phyloP scores from a whole-genome alignment of 208 protist genomes.

The Crithidia brevicula region DNA sequence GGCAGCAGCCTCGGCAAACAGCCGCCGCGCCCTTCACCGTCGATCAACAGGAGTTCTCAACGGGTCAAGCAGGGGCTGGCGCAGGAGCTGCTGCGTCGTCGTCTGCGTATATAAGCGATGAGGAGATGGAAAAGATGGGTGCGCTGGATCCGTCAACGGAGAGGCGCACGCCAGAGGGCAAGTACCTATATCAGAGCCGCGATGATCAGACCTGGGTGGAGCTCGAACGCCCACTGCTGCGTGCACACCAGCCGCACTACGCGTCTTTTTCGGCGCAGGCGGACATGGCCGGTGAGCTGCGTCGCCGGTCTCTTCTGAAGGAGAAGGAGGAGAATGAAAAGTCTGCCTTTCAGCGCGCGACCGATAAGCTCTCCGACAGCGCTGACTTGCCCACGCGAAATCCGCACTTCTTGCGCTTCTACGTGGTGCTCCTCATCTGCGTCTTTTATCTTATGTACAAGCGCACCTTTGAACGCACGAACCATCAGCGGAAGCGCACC shows the following conservation, averaged over 20 bases:
- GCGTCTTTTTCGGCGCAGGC: conserved; percentile 58
- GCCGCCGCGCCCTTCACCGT: conserved; percentile 36
- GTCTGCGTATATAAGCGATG: conserved; percentile 43
- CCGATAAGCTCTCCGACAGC: conserved; percentile 65
- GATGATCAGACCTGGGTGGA: conserved; percentile 81
- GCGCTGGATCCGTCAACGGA: conserved; percentile 78
- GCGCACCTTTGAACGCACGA: conserved; percentile 62
- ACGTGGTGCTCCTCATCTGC: conserved; percentile 40
- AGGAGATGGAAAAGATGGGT: conserved; percentile 64
- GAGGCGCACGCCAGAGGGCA: conserved; percentile 61
- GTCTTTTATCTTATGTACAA: conserved; percentile 68
- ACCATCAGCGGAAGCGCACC: conserved; percentile 46
- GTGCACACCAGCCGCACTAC: conserved; percentile 70
- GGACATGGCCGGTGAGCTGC: conserved; percentile 73
- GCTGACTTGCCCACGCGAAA: conserved; percentile 71
- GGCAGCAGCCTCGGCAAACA: conserved; percentile 4
- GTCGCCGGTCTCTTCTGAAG: conserved; percentile 52
- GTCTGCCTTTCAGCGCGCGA: conserved; percentile 54
- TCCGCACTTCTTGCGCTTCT: conserved; percentile 46
- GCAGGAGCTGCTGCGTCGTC: conserved; percentile 1
- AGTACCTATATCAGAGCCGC: conserved; percentile 82
- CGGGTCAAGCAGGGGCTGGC: background rate
- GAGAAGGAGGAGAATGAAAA: conserved; percentile 79
- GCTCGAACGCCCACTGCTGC: conserved; percentile 64
- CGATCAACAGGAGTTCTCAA: conserved; percentile 32